Percentiles rank a stretch among this genome's conserved stretches.
These are phyloP conservation scores for Theileria parva DNA, from an alignment of 169 alveolate genomes.

Conservation along the genomic window DNA sequence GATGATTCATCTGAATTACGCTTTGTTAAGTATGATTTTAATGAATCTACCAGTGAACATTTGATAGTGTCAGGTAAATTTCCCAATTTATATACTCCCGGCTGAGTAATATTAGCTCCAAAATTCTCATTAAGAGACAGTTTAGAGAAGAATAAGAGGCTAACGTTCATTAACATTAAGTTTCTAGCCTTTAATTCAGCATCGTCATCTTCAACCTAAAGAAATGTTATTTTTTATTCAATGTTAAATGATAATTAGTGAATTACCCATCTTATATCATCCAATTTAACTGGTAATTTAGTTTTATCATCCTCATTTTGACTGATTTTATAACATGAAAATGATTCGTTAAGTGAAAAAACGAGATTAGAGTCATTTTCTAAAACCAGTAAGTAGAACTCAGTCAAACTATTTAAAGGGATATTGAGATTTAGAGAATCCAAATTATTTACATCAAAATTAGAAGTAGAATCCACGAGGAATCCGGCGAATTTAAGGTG, in stretches of 20 bases:
- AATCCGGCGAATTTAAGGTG: conserved; percentile 52
- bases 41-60: conserved; percentile 4
- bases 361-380: not conserved
- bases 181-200: conserved; percentile 37
- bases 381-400: not conserved
- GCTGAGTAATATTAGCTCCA: not conserved
- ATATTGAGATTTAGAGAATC: not conserved
- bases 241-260: not conserved
- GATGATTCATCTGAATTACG: not conserved
- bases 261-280: conserved; percentile 53
- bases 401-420: not conserved
- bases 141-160: conserved; percentile 13
- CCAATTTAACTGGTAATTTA: not conserved
- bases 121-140: not conserved
- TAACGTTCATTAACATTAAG: conserved; percentile 11
- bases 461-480: conserved; percentile 3
- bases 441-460: not conserved
- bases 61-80: conserved; percentile 5
- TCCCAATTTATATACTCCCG: conserved; percentile 27
- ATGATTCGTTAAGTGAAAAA: conserved; percentile 10
- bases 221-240: not conserved
- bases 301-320: not conserved
- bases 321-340: not conserved
- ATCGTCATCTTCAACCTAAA: conserved; percentile 51
- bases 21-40: not conserved